Conservation (phyloP, 2,329 filamentous ascomycete genomes). For the Arachnopeziza araneosa region DNA sequence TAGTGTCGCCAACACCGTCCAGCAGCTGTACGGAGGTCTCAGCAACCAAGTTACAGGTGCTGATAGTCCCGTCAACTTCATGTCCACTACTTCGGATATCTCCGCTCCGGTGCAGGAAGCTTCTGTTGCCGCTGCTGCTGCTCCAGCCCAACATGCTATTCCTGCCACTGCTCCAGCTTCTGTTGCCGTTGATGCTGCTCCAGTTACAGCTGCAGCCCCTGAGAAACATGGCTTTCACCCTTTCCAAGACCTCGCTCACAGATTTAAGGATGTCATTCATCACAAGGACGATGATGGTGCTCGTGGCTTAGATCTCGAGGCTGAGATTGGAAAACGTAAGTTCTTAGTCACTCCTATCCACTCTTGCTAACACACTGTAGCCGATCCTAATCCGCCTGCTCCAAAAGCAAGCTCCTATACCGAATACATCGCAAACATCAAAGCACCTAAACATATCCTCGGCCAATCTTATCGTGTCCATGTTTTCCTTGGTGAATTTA, state of each 20-base stretch:
- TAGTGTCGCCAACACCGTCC: constrained; percentile 11
- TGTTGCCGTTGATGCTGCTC: neutral
- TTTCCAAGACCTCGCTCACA: constrained; percentile 4
- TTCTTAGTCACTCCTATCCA: neutral
- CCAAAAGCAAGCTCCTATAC: constrained; percentile 19
- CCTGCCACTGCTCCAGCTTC: neutral
- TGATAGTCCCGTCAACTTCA: neutral
- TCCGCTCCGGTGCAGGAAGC: neutral
- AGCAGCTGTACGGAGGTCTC: constrained; percentile 17
- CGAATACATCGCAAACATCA: constrained; percentile 34
- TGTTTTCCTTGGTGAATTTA: constrained; percentile 33
- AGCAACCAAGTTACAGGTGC: constrained; percentile 9
- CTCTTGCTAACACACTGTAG: neutral
- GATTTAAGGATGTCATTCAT: constrained; percentile 3
- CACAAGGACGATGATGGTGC: neutral
- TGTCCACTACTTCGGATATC: neutral
- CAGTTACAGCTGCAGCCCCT: neutral
- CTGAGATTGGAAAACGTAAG: constrained; percentile 21
- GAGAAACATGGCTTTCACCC: constrained; percentile 1
- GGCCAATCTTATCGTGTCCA: constrained; percentile 32
- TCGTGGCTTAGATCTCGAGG: constrained; percentile 18
- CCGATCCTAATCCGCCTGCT: neutral
- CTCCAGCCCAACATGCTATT: constrained; percentile 1
- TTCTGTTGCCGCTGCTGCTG: neutral
- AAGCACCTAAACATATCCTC: constrained; percentile 32